Evolutionary conservation across 2,329 filamentous ascomycete genomes (phyloP).

Genomic region (Scedosporium dehoogii): DNA sequence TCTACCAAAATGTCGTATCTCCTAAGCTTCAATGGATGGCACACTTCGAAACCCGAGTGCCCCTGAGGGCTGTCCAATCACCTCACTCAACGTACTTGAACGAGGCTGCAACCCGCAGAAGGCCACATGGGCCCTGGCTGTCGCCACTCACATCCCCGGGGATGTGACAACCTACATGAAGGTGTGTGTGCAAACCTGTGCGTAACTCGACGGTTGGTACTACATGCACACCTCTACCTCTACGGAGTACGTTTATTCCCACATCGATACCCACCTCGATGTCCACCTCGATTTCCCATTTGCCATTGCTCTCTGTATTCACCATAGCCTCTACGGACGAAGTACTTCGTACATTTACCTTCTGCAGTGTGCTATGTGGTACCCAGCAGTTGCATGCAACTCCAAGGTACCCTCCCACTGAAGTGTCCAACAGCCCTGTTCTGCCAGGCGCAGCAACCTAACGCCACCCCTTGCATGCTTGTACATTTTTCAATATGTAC

Average conservation of each 20-base stretch:
- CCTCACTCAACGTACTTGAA: neutral
- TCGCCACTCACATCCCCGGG: neutral
- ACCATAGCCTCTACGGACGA: neutral
- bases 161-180: neutral
- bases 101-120: neutral
- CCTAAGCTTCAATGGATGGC: neutral
- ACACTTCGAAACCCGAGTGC: neutral
- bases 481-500: neutral
- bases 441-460: neutral
- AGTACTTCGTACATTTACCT: no score
- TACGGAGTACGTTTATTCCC: no score
- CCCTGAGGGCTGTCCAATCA: conserved; percentile 1
- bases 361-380: no score
- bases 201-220: neutral
- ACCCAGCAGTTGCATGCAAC: no score
- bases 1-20: no score
- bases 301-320: neutral
- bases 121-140: neutral
- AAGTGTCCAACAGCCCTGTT: neutral
- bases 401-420: neutral
- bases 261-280: neutral
- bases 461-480: neutral
- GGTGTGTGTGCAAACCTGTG: neutral
- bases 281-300: neutral
- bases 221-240: neutral